Base-by-base conservation (phyloP, 768 basidiomycete species). In the Russula dissimulans region DNA sequence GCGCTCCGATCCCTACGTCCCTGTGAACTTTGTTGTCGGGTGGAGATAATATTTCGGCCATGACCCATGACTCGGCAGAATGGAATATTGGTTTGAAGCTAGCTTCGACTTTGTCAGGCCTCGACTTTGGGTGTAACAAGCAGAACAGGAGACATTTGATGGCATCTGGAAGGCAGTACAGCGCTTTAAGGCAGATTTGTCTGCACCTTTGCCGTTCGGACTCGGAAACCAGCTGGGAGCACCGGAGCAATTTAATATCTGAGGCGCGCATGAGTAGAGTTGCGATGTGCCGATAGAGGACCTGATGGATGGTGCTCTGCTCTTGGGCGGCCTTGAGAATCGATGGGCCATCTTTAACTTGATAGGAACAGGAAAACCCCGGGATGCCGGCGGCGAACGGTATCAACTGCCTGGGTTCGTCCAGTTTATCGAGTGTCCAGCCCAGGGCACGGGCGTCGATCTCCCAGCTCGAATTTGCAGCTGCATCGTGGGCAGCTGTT, bases 381-480 rank as follows among this genome's bases (percentile, higher is more conserved):
- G 59, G 43, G 38, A 60, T 60, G 22, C 59, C 59, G 1, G 47
- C 54, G 32, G 36, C 18, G 29, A 60, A 60, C 34, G 22, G 17
- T 15, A 31, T 54, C 17, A 60, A 22, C 17, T 60, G 54, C 5
- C 54, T 29, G 15, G 56, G 54, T 26, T 60, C 59, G 29, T 45
- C 59, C 5, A 49, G 42, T 14, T 18, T 44, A 36, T 60, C 48
- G 17, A 60, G 59, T 1, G 54, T 60, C 59, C 59, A 60, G 18
- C 41, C 39, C 9, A 60, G 26, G 1, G 59, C 54, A 4, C 48
- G 47, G 7, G 59, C 54, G 36, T 44, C 34, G 2, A 50, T 43
- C 12, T 18, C 10, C n/a, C 14, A 17, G 39, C 43, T 15, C 15
- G 10, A n/a, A 15, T 18, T 15, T 15, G 6, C 4, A 2, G 48